Base-by-base conservation (phyloP, 805 yeast genomes). In the Candida awuae region DNA sequence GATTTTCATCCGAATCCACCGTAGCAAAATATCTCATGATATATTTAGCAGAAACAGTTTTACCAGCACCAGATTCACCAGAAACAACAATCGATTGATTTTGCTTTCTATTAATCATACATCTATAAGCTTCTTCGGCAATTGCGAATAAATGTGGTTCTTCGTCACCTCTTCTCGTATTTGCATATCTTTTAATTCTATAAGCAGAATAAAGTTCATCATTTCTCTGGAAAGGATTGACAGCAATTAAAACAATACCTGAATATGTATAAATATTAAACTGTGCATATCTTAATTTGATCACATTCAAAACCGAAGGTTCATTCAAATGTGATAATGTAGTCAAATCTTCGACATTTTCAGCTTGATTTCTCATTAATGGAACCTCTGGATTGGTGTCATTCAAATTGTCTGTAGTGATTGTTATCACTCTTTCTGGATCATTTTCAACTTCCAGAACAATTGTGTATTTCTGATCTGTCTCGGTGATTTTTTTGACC, bases 41-140 rank as follows among this genome's bases (percentile, higher is more conserved):
- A 61, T 84, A 90, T 59, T 90, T 90, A 29, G 98, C 98, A 46
- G 92, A 80, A 30, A 90, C 97, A 4, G 97, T 92, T 55, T 90
- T 92, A 61, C 98, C 98, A 21, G 98, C 97, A 62, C 98, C 98
- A 6, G 95, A 84, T 64, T 90, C 98, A 64, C 98, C 98, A 51
- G 88, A 78, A 14, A 90, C 97, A 14, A 90, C 96, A 46, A 90
- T 88, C 1, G 98, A 90, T 65, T 90, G 98, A 65, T 90, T 88
- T 51, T 76, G 71, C 29, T 74, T 67, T 52, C 86, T 94, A 35
- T 80, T 71, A 54, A 84, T 82, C 98, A 90, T 90, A 56, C 94
- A 81, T 53, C 95, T 73, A 59, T 87, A 88, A 6, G 97, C 97
- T 54, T 92, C 97, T 62, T 88, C 97, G 20, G 98, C 97, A 51